Evolutionary conservation across 2,329 filamentous ascomycete species (phyloP).

Genomic region (Arthrinium phaeospermum): DNA sequence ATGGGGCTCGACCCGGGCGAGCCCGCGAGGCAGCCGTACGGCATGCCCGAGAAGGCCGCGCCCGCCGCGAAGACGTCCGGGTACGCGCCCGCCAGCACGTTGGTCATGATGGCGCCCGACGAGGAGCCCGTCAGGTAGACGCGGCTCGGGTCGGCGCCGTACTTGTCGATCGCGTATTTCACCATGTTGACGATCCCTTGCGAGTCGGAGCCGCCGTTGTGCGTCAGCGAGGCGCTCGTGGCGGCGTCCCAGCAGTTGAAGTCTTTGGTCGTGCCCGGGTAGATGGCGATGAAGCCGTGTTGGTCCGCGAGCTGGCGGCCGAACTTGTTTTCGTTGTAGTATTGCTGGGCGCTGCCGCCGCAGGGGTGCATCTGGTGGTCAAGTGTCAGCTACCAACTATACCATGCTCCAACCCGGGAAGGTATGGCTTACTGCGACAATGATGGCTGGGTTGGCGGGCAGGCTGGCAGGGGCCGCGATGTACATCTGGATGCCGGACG

Average conservation of each 20-base stretch:
- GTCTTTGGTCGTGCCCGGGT: constrained; percentile 56
- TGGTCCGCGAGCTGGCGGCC: constrained; percentile 43
- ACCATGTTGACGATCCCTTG: constrained; percentile 65
- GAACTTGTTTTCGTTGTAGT: constrained; percentile 56
- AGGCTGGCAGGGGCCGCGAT: constrained; percentile 47
- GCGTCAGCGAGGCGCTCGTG: constrained; percentile 45
- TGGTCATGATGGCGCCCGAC: constrained; percentile 57
- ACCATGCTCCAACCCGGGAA: too few relatives aligned
- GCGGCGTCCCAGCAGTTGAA: constrained; percentile 65
- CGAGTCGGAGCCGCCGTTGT: constrained; percentile 61
- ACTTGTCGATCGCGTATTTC: constrained; percentile 54
- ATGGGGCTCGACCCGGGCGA: constrained; percentile 44
- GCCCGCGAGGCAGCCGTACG: constrained; percentile 50
- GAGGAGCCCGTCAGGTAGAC: constrained; percentile 58
- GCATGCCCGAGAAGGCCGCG: constrained; percentile 50
- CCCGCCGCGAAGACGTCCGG: constrained; percentile 54
- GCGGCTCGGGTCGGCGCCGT: constrained; percentile 54
- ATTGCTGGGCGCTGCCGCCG: constrained; percentile 53
- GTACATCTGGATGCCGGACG: constrained; percentile 51
- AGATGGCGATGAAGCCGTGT: constrained; percentile 57
- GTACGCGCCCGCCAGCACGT: constrained; percentile 53
- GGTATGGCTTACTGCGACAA: constrained; percentile 52
- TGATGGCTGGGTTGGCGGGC: constrained; percentile 48
- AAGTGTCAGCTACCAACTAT: too few relatives aligned
- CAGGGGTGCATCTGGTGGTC: constrained; percentile 56